Evolutionary conservation across 2,329 filamentous ascomycete genomes (phyloP).

Genomic region (Penicillium decumbens): DNA sequence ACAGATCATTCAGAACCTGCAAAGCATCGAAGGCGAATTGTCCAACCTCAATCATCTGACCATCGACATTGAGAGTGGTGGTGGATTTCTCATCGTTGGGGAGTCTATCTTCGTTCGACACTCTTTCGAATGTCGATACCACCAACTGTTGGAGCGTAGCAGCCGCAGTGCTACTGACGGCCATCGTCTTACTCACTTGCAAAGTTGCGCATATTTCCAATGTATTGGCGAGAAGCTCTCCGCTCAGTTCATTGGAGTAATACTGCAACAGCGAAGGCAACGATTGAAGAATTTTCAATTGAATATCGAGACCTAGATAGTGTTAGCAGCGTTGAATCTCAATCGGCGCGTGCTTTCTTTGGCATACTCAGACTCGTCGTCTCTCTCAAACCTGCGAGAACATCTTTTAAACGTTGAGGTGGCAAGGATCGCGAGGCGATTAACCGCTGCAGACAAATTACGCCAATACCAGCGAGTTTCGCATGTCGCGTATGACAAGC

Average conservation of each 20-base stretch:
- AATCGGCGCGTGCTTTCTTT: neutral
- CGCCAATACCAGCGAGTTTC: slow-evolving; percentile 82
- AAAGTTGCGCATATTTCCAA: slow-evolving; percentile 88
- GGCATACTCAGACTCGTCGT: slow-evolving; percentile 65
- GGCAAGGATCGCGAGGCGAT: slow-evolving; percentile 78
- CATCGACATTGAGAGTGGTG: slow-evolving; percentile 63
- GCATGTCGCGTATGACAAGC: slow-evolving; percentile 86
- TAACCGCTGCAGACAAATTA: slow-evolving; percentile 82
- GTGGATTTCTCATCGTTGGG: slow-evolving; percentile 51
- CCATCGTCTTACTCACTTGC: slow-evolving; percentile 84
- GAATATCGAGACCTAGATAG: slow-evolving; percentile 67
- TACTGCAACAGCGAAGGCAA: slow-evolving; percentile 86
- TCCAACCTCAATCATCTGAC: slow-evolving; percentile 62
- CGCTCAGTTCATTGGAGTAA: slow-evolving; percentile 75
- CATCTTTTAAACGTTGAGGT: slow-evolving; percentile 72
- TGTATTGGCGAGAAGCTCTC: slow-evolving; percentile 72
- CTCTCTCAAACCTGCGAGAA: slow-evolving; percentile 81
- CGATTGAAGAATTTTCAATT: slow-evolving; percentile 91
- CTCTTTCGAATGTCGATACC: slow-evolving; percentile 88
- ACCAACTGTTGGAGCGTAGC: slow-evolving; percentile 95
- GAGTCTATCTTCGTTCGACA: slow-evolving; percentile 66
- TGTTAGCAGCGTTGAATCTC: slow-evolving; percentile 19
- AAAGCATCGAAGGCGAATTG: slow-evolving; percentile 82
- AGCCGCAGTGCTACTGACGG: slow-evolving; percentile 91
- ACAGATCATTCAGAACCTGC: slow-evolving; percentile 82